phyloP scores from a whole-genome alignment of 2,329 filamentous ascomycete species.

The Cercospora sesami region DNA sequence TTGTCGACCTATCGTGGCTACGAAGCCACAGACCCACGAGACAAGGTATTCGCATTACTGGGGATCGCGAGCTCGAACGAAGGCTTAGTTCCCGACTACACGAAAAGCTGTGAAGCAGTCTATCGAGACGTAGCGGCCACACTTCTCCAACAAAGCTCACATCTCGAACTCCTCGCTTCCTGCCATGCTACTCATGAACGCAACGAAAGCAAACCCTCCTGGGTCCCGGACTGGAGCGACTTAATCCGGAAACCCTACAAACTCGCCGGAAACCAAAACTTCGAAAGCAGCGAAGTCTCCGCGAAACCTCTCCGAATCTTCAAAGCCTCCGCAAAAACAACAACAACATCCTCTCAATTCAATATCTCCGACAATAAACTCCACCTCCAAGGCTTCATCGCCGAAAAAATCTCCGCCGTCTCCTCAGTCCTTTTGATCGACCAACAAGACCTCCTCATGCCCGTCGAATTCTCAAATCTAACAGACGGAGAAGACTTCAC shows the following conservation, averaged over 20 bases:
- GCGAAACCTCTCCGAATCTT: slow-evolving; percentile 1
- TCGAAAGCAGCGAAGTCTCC: background rate
- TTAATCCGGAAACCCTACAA: background rate
- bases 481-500: background rate
- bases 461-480: background rate
- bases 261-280: slow-evolving; percentile 13
- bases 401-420: background rate
- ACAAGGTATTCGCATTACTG: slow-evolving; percentile 16
- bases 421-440: background rate
- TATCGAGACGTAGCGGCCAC: background rate
- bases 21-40: slow-evolving; percentile 13
- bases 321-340: background rate
- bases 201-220: background rate
- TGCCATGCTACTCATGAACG: background rate
- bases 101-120: background rate
- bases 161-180: background rate
- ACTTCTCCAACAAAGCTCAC: background rate
- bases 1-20: slow-evolving; percentile 9
- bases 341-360: background rate
- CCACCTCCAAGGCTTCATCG: background rate
- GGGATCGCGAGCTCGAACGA: slow-evolving; percentile 1
- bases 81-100: background rate
- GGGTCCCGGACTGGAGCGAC: slow-evolving; percentile 15
- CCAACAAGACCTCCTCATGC: slow-evolving; percentile 2
- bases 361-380: background rate